phyloP scores from a whole-genome alignment of 1,139 yeast species.

The Ogataea hybrid region DNA sequence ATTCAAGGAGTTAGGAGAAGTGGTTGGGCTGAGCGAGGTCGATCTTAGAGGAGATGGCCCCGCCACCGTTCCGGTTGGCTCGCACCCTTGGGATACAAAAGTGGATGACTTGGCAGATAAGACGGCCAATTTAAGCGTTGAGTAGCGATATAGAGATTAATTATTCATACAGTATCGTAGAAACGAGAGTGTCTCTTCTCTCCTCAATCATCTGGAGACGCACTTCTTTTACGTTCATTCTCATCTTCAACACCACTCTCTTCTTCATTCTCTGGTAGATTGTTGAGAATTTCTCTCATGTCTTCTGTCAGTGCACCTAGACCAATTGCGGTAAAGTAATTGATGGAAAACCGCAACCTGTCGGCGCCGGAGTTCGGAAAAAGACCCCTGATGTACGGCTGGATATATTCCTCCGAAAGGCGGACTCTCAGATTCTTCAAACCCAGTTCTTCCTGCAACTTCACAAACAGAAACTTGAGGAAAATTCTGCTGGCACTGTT shows the following conservation, averaged over 20 bases:
- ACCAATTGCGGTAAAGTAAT: conserved; percentile 91
- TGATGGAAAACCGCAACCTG: conserved; percentile 76
- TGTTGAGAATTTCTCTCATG: conserved; percentile 61
- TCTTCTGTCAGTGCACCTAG: conserved; percentile 79
- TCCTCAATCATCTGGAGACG: background rate
- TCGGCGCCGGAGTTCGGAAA: conserved; percentile 48
- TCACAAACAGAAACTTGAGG: conserved; percentile 77
- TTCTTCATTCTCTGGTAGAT: conserved; percentile 33
- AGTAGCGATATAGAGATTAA: background rate
- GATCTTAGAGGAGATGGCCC: conserved; percentile 68
- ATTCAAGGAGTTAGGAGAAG: conserved; percentile 46
- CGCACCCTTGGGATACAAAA: conserved; percentile 25
- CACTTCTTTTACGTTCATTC: conserved; percentile 1
- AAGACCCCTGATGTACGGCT: conserved; percentile 47
- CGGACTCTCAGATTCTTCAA: conserved; percentile 45
- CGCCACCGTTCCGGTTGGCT: conserved; percentile 40
- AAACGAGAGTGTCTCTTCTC: background rate
- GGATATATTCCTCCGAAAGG: conserved; percentile 49
- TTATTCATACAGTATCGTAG: background rate
- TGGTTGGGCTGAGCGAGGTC: conserved; percentile 60
- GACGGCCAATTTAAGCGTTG: background rate
- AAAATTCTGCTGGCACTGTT: conserved; percentile 81
- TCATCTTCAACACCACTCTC: conserved; percentile 29
- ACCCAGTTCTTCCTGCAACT: conserved; percentile 78
- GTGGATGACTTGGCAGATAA: background rate